Base-by-base conservation (phyloP, 1,284 basidiomycete genomes). In the Prillingera fragicola region DNA sequence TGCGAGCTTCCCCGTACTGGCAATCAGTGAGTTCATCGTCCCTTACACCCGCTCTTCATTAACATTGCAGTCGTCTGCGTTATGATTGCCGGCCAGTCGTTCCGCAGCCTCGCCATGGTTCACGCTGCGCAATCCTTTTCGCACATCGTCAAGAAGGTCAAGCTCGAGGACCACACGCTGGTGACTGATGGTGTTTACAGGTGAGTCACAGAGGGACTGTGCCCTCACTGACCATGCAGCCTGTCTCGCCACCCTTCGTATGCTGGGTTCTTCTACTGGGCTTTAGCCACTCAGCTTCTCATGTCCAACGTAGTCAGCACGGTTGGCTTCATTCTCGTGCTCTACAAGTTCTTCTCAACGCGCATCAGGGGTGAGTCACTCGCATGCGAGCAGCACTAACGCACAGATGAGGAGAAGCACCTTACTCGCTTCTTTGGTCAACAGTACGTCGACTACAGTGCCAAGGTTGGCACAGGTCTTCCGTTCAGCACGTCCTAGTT, bases 181-280 rank as follows among this genome's bases (percentile, higher is more conserved):
- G 87, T 96, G 19, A 90, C 85, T 1, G 76, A 81, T 50, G 91
- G 91, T 14, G 77, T 96, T 43, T 95, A 95, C 56, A 74, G 77
- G 88, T 89, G 60, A 64, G 81, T 74, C n/a, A n/a, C n/a, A n/a
- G n/a, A n/a, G n/a, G n/a, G n/a, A n/a, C n/a, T n/a, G n/a, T n/a
- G 15, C 22, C 31, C 8, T 18, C 27, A 15, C 15, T 44, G 19
- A 25, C 24, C 1, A 33, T 28, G 24, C 41, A 33, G 17, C 26
- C 21, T 21, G 12, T 7, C 9, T 47, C 82, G 95, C 5, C 95
- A 99, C 68, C 95, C 95, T 8, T 95, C 91, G 0, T 99, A 99
- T 60, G 80, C 87, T 0, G 95, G 94, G 3, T 99, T 98, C 75
- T 95, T 87, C 71, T 97, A 94, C 70, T 98, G 94, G 94, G 92